These are phyloP conservation scores for Fusarium concolor DNA, from an alignment of 2,329 filamentous ascomycete genomes.

Conservation along the genomic window DNA sequence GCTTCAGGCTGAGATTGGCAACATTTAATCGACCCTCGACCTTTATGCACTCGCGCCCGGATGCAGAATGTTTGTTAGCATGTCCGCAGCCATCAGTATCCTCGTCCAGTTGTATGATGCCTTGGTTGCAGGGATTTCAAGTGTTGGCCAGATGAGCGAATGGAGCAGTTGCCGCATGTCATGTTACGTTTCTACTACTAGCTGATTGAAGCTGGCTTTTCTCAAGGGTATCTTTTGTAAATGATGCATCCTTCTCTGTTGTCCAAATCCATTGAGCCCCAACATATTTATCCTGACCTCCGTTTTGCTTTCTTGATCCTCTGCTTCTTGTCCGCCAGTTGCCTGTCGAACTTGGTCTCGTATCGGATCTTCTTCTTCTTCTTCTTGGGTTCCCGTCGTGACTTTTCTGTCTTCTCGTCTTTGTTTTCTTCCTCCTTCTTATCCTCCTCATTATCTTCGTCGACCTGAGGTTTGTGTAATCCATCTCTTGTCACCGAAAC, in stretches of 20 bases:
- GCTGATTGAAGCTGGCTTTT: constrained; percentile 47
- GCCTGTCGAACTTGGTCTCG: constrained; percentile 87
- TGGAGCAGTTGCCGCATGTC: constrained; percentile 48
- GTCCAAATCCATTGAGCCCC: constrained; percentile 11
- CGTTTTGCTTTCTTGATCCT: constrained; percentile 67
- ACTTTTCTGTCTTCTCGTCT: constrained; percentile 46
- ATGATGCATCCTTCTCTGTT: constrained; percentile 38
- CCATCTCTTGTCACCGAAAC: constrained; percentile 84
- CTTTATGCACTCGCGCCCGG: constrained; percentile 33
- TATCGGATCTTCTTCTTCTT: constrained; percentile 95
- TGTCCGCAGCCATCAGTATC: constrained; percentile 32
- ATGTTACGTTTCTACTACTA: constrained; percentile 50
- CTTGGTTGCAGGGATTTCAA: constrained; percentile 43
- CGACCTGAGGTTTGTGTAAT: constrained; percentile 65
- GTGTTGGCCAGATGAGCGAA: constrained; percentile 46
- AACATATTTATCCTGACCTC: constrained; percentile 18
- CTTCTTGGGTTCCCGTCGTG: constrained; percentile 69
- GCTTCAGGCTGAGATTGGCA: constrained; percentile 91
- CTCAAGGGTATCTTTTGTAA: constrained; percentile 50
- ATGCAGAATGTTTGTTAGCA: constrained; percentile 40
- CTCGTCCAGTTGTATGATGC: constrained; percentile 34
- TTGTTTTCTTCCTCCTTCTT: constrained; percentile 47
- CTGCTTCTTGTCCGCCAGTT: constrained; percentile 76
- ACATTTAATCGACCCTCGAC: constrained; percentile 72
- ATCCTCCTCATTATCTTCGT: constrained; percentile 51